Base-by-base conservation (phyloP, 2,329 filamentous ascomycete species). In the Botrytis elliptica region DNA sequence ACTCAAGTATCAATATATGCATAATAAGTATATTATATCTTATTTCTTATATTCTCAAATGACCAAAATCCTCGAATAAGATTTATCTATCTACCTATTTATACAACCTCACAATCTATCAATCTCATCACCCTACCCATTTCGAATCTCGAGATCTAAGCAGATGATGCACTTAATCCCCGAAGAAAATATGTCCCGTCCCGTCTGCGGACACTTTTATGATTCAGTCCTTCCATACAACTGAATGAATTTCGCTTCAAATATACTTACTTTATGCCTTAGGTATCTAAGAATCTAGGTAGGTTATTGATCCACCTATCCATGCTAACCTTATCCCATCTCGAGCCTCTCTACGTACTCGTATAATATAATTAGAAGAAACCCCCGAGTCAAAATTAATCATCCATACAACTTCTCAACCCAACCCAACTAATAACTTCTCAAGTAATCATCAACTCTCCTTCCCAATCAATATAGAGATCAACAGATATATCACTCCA, bases 91-190 rank as follows among this genome's bases (percentile, higher is more conserved):
- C 9, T 55, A 7, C 25, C 4, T 12, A 14, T 4, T 25, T 25
- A 6, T 14, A 52, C 49, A 52, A 14, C 49, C 49, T n/a, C 22
- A n/a, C 25, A 6, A n/a, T 6, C 49, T 22, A 12, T 4, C 9
- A 49, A 25, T 49, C 49, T 52, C 25, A n/a, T 14, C 49, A 14
- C 49, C 5, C 25, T 40, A 18, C 52, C 49, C 3, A 62, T 18
- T n/a, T 16, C 36, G 0, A 42, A 63, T 29, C 62, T 29, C 38
- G 25, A 64, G 38, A 64, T 64, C 62, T 29, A 44, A 44, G 38
- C 62, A 64, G 62, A 64, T 64, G 62, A 64, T 64, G 62, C 40
- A 64, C 62, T 44, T 29, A 42, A 44, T 64, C 1, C 40, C 38
- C 62, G 38, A 44, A 29, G 62, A 60, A 22, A 36, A 20, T 20